Conservation (phyloP, 148 eudicot species). For the Dianthus caryophyllus region DNA sequence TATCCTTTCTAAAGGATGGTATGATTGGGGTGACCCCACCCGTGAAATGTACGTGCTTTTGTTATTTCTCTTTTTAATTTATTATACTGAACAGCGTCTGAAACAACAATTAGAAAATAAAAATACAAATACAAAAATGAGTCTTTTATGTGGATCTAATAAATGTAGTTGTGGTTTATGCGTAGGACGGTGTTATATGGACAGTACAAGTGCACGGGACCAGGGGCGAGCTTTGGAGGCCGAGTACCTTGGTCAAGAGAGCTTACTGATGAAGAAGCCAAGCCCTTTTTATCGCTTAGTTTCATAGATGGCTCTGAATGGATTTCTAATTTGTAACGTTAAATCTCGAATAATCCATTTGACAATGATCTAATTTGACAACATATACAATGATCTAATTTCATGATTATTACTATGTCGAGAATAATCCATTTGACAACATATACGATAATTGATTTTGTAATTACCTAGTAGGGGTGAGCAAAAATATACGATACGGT, state of each 20-base stretch:
- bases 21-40: conserved; percentile 78
- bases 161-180: background rate
- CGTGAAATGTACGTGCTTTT: conserved; percentile 57
- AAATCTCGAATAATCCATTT: too few species aligned
- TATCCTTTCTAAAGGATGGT: conserved; percentile 85
- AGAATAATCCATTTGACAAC: too few species aligned
- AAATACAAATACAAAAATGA: too few species aligned
- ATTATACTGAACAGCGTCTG: too few species aligned
- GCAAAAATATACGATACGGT: too few species aligned
- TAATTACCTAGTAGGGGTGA: too few species aligned
- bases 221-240: conserved; percentile 81
- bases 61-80: background rate
- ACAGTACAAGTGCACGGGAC: conserved; percentile 92
- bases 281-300: conserved; percentile 78
- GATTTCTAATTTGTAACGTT: conserved; percentile 42
- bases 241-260: conserved; percentile 93
- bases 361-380: too few species aligned
- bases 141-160: background rate
- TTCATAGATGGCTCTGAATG: conserved; percentile 94
- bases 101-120: background rate
- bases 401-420: too few species aligned
- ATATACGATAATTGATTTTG: too few species aligned
- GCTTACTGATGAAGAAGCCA: conserved; percentile 79
- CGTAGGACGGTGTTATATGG: conserved; percentile 92
- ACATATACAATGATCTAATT: too few species aligned